phyloP scores from a whole-genome alignment of 2,329 filamentous ascomycete genomes.

The Colletotrichum sp. region DNA sequence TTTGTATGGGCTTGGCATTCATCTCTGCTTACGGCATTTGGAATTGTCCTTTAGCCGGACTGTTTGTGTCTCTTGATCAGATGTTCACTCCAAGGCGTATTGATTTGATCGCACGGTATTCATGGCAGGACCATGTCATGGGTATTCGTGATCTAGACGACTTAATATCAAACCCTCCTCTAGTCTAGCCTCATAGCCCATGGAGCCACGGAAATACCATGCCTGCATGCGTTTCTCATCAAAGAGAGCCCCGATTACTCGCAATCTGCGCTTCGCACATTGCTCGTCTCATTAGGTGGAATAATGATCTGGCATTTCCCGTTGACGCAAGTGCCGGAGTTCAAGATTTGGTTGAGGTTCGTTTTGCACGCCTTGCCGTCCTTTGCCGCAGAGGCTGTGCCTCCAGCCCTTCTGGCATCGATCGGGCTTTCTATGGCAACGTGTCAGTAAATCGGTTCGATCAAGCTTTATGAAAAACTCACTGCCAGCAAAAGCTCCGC shows the following conservation, averaged over 20 bases:
- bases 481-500: not conserved
- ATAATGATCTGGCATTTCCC: not conserved
- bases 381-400: not conserved
- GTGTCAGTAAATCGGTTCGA: not conserved
- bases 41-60: not conserved
- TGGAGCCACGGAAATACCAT: not conserved
- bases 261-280: not conserved
- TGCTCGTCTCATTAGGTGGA: not conserved
- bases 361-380: not conserved
- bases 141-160: not conserved
- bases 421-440: not conserved
- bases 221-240: not conserved
- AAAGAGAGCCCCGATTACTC: not conserved
- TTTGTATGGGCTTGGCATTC: not conserved
- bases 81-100: not conserved
- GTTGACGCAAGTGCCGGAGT: not conserved
- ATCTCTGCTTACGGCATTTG: not conserved
- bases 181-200: not conserved
- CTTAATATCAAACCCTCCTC: accelerated
- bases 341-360: not conserved
- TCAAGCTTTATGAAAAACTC: accelerated
- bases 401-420: not conserved
- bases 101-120: not conserved
- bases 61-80: not conserved
- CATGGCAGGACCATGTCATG: not conserved